Evolutionary conservation across 805 yeast species (phyloP), one percentile per base, ranked within the genome.

Genomic region (Yarrowia sp.): DNA sequence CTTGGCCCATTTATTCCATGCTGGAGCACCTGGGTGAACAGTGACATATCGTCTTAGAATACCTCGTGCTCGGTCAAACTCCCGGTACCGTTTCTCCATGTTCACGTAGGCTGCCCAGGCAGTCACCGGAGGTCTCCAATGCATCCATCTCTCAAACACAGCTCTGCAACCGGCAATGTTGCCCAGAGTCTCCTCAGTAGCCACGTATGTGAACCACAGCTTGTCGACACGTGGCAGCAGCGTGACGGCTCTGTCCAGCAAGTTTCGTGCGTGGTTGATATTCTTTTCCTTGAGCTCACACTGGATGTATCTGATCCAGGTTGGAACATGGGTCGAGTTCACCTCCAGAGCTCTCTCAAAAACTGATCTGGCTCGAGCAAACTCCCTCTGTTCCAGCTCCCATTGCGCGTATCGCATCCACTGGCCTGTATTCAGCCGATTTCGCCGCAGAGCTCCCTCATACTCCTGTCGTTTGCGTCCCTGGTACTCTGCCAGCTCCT

Each of bases 341-440:
- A 91, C 91, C 66, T 87, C 89, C 41, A 94, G 76, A 0, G 97
- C 96, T 65, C 98, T 82, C 77, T 94, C 99, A 78, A 89, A 90
- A 7, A 95, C 82, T 0, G 97, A 90, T 68, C 98, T 81, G 0
- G 97, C 97, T 26, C 98, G 81, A 19, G 85, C 82, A 70, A 85
- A 82, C 74, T 94, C 97, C 70, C 87, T 89, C 73, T 91, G 94
- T 5, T 89, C 89, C 4, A 88, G 77, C 77, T 94, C 99, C 85
- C 92, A 91, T 70, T 84, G 85, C 0, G 97, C 98, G 77, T 94
- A 95, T 69, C 97, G 82, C 76, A 91, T 83, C 97, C 98, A 95
- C 76, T 92, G 97, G 1, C 91, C 89, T 74, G 85, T 82, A 74
- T 92, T 92, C 43, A 89, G 84, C 70, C 97, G 80, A 76, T 94